A percentile compares a stretch with the other conserved stretches of the same genome.
These are phyloP conservation scores for Pythium biforme DNA, from an alignment of 352 stramenopile species.

Conservation along the genomic window DNA sequence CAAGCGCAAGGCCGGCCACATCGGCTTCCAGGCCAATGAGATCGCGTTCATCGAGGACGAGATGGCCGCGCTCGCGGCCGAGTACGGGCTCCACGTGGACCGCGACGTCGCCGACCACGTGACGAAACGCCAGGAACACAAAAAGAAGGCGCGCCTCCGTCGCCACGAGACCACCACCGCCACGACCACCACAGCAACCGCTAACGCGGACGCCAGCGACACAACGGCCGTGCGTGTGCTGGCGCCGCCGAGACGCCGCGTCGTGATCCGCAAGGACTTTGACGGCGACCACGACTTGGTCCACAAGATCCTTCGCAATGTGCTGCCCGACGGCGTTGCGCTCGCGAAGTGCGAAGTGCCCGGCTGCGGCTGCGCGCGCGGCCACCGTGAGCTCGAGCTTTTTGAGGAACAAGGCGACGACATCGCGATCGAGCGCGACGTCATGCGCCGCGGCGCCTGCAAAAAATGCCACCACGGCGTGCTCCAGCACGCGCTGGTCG, in stretches of 20 bases:
- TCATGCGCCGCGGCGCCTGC: conserved; percentile 42
- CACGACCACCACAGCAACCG: background rate
- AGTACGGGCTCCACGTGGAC: conserved; percentile 78
- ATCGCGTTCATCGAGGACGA: conserved; percentile 88
- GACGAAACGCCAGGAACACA: conserved; percentile 42
- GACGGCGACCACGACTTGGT: conserved; percentile 39
- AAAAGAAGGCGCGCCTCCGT: conserved; percentile 44
- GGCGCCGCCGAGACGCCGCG: conserved; percentile 13
- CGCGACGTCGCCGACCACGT: conserved; percentile 63
- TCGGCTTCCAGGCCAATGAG: conserved; percentile 70
- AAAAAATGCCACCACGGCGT: conserved; percentile 68
- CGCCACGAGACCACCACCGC: conserved; percentile 31
- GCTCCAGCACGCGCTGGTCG: conserved; percentile 57
- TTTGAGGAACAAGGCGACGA: conserved; percentile 23
- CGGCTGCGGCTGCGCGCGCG: conserved; percentile 55
- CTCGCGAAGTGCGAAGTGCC: conserved; percentile 58
- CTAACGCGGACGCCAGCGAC: no score
- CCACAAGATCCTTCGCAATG: conserved; percentile 36
- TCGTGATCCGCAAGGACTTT: conserved; percentile 24
- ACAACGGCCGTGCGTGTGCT: conserved; percentile 21
- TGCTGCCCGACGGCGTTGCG: conserved; percentile 54
- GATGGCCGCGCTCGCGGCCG: conserved; percentile 71
- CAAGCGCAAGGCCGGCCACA: conserved; percentile 73
- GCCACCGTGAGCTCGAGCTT: conserved; percentile 32
- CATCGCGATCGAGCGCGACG: conserved; percentile 24